Evolutionary conservation across 192 early-diverging fungal genomes (phyloP).

Genomic region (Jimgerdemannia lactiflua): DNA sequence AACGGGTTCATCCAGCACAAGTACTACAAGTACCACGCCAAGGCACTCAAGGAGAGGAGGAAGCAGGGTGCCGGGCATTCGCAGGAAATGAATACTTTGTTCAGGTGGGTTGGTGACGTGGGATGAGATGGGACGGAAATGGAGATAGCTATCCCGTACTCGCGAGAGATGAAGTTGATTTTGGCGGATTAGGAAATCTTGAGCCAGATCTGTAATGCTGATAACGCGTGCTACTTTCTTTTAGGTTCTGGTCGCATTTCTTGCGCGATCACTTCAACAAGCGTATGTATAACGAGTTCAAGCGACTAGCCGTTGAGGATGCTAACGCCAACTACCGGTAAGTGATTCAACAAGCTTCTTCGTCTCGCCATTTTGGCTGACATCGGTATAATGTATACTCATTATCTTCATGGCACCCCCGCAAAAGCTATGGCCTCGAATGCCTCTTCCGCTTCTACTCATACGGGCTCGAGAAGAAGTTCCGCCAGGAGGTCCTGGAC

Average conservation of each 20-base stretch:
- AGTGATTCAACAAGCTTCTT: neutral
- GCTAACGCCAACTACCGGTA: conserved; percentile 76
- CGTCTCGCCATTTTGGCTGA: neutral
- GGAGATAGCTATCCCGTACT: too few relatives aligned
- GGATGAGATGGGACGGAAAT: too few relatives aligned
- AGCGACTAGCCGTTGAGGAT: conserved; percentile 86
- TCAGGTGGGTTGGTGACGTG: neutral
- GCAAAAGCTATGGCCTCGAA: conserved; percentile 79
- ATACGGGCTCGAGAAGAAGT: conserved; percentile 91
- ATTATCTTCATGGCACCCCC: too few relatives aligned
- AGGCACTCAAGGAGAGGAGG: conserved; percentile 93
- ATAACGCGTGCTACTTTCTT: conserved; percentile 31
- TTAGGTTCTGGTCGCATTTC: conserved; percentile 97
- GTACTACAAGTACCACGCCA: conserved; percentile 91
- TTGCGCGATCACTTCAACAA: conserved; percentile 95
- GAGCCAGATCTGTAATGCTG: neutral
- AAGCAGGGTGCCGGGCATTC: conserved; percentile 83
- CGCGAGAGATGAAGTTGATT: too few relatives aligned
- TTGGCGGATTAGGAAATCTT: too few relatives aligned
- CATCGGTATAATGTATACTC: too few relatives aligned
- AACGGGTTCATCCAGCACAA: conserved; percentile 98
- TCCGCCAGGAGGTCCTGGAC: conserved; percentile 77
- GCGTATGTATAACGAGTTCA: conserved; percentile 94
- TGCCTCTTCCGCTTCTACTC: conserved; percentile 98
- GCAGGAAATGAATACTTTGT: conserved; percentile 96